A percentile compares a stretch with the other conserved stretches of the same genome.
Conservation (phyloP, 2,329 filamentous ascomycete species). For the Canariomyces notabilis region DNA sequence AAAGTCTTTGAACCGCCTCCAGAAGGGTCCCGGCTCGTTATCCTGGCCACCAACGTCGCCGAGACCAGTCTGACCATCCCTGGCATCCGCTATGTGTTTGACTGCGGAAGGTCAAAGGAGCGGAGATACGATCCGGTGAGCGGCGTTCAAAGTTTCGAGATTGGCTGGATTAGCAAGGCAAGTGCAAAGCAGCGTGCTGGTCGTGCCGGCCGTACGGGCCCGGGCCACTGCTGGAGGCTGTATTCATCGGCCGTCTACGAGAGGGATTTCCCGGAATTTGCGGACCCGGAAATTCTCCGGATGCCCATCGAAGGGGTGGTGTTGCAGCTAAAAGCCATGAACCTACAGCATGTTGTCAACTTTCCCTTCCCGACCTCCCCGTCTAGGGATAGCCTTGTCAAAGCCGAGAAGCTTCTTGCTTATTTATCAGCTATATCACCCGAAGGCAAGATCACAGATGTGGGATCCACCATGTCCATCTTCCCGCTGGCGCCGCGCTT, state of each 20-base stretch:
- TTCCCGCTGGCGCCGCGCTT: constrained; percentile 91
- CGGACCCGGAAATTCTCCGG: constrained; percentile 80
- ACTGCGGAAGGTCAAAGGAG: constrained; percentile 88
- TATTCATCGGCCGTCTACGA: constrained; percentile 95
- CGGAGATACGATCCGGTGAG: constrained; percentile 81
- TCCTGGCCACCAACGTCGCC: constrained; percentile 92
- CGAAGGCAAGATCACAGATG: constrained; percentile 68
- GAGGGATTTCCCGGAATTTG: constrained; percentile 79
- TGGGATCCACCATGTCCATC: constrained; percentile 76
- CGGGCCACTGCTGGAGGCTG: constrained; percentile 90
- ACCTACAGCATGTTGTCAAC: constrained; percentile 80
- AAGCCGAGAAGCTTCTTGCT: constrained; percentile 78
- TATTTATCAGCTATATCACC: constrained; percentile 77
- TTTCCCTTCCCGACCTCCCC: constrained; percentile 96
- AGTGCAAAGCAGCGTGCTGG: constrained; percentile 88
- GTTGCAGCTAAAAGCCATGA: constrained; percentile 91
- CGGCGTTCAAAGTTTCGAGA: constrained; percentile 90
- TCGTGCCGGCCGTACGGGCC: constrained; percentile 90
- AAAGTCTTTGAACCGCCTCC: constrained; percentile 83
- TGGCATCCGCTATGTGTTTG: constrained; percentile 91
- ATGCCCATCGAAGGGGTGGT: constrained; percentile 93
- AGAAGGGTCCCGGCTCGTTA: constrained; percentile 75
- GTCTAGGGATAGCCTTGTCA: constrained; percentile 66
- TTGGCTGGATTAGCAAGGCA: constrained; percentile 97
- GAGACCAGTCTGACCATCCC: constrained; percentile 97